A percentile compares a stretch with the other conserved stretches of the same genome.
These are phyloP conservation scores for Botrytis squamosa DNA, from an alignment of 2,329 filamentous ascomycete species.

Conservation along the genomic window DNA sequence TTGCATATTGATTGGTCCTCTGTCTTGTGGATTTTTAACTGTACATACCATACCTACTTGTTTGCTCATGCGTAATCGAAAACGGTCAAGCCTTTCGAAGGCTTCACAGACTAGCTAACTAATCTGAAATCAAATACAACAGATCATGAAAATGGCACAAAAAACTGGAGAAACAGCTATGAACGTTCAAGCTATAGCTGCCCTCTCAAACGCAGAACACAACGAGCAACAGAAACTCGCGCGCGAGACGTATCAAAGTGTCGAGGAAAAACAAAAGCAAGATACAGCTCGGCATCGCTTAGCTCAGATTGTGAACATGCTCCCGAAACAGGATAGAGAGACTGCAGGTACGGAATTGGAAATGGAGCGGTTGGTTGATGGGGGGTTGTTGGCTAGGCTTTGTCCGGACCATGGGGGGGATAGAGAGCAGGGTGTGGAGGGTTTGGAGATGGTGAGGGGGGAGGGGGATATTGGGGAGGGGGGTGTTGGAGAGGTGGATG, in stretches of 20 bases:
- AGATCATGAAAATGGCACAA: background rate
- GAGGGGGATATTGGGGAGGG: too few species aligned
- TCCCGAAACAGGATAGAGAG: background rate
- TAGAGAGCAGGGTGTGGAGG: too few species aligned
- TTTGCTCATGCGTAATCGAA: background rate
- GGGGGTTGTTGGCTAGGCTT: too few species aligned
- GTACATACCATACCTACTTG: background rate
- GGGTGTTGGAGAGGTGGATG: too few species aligned
- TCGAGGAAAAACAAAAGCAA: background rate
- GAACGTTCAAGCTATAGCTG: background rate
- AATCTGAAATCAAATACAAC: background rate
- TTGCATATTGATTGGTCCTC: background rate
- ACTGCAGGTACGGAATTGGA: background rate
- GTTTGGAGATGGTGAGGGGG: too few species aligned
- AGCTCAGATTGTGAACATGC: too few species aligned
- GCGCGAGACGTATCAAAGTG: too few species aligned
- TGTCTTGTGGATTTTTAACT: background rate
- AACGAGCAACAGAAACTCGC: too few species aligned
- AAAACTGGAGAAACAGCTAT: accelerated
- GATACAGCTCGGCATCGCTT: background rate
- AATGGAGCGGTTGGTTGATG: too few species aligned
- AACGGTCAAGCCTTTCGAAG: background rate
- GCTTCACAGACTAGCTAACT: background rate
- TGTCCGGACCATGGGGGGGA: too few species aligned
- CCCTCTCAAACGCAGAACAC: accelerated